Evolutionary conservation across 371 early-diverging fungal genomes (phyloP), one percentile per base, ranked within the genome.

Genomic region (Dinochytrium kinnereticum): DNA sequence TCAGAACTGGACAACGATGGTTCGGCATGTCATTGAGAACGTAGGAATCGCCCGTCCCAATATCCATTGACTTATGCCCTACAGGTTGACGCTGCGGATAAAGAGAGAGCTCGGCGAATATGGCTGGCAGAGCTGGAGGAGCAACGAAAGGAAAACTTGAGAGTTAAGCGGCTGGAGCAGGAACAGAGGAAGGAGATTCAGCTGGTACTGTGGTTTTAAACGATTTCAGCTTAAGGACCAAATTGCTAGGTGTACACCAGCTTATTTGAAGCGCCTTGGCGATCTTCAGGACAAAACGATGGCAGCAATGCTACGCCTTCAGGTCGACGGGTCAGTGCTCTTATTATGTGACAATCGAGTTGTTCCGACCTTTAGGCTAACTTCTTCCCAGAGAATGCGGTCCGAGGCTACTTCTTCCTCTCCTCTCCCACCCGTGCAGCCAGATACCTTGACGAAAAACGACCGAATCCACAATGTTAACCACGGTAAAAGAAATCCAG

Each of bases 261-360:
- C 26, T 53, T 53, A n/a, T 53, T 53, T 53, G 55, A 53, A 26
- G n/a, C 55, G 5, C 55, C 55, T n/a, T 53, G 55, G 55, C 10
- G 55, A 53, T 13, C 55, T n/a, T 5, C 55, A 24, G 5, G n/a
- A 26, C 10, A 26, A 24, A 26, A n/a, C 5, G 55, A 53, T 53
- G 13, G n/a, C 13, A 5, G 55, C 13, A 53, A 5, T 21, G 55
- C 5, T 7, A 53, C 17, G 26, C 24, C 55, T 5, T n/a, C 10
- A 44, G 26, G n/a, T 53, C 55, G 55, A 26, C 55, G 26, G 55
- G 55, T 53, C 10, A 53, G 7, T 13, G 10, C 17, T 15, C 13
- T n/a, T n/a, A n/a, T n/a, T n/a, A n/a, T n/a, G n/a, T n/a, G n/a
- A n/a, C n/a, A n/a, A n/a, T n/a, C n/a, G n/a, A n/a, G n/a, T n/a